Base-by-base conservation (phyloP, 2,329 filamentous ascomycete genomes). In the Hypoxylon sp. region DNA sequence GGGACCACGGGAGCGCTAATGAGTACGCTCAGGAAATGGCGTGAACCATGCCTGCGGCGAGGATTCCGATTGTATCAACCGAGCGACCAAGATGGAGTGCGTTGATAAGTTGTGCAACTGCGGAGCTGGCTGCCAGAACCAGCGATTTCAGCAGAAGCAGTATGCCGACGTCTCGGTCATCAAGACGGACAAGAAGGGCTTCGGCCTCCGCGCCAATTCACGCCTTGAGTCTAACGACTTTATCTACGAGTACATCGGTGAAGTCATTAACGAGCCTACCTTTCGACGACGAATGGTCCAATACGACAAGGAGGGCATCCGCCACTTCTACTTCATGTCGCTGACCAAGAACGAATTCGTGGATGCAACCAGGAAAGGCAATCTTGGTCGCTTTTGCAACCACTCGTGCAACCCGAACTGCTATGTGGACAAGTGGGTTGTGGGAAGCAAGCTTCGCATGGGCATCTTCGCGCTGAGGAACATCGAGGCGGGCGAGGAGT, bases 271-370 rank as follows among this genome's bases (percentile, higher is more conserved):
- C 69, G 94, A 99, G 76, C 83, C 86, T 24, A 89, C 89, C 9
- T 98, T 98, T 72, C 90, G 92, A 53, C 87, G 88, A 56, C 91
- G 95, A 60, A 97, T 96, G 88, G 79, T 92, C 33, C 90, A 96
- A 70, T 99, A 99, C 75, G 92, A 97, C 72, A 85, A 95, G 43
- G 92, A 98, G 74, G 93, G 93, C 60, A 97, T 99, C 82, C 97
- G 96, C 75, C 95, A 99, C 77, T 99, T 99, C 75, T 99, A 99
- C 77, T 99, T 99, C 80, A 99, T 99, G 95, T 98, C 95, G 23
- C 87, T 99, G 61, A 96, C 87, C 72, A 96, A 96, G 74, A 91
- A 88, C 70, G 95, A 98, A 74, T 99, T 98, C 72, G 92, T 99
- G 57, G 95, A 99, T 77, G 95, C 95, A 18, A 99, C 95, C 8